Evolutionary conservation across 2,329 filamentous ascomycete species (phyloP).

Genomic region (Phoma sp.): DNA sequence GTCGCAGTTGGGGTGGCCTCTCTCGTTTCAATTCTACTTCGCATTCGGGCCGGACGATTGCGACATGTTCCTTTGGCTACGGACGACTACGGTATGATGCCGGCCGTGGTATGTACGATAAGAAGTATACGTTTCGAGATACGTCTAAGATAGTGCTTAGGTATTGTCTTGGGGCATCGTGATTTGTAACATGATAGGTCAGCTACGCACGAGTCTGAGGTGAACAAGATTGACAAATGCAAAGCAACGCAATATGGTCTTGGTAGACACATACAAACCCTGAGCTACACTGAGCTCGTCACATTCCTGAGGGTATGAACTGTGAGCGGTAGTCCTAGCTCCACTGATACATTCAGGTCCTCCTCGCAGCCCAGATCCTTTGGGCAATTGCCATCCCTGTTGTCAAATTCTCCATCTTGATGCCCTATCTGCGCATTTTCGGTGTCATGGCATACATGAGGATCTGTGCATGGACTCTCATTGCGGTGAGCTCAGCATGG

Average conservation of each 20-base stretch:
- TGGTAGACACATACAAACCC: background rate
- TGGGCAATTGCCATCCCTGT: background rate
- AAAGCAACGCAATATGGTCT: background rate
- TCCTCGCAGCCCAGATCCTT: background rate
- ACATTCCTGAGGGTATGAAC: background rate
- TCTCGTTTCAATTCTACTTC: no score
- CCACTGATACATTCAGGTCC: background rate
- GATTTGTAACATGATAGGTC: no score
- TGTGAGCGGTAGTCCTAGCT: no score
- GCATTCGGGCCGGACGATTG: no score
- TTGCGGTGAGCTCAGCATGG: background rate
- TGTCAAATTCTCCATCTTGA: background rate
- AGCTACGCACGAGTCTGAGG: no score
- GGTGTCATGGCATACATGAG: background rate
- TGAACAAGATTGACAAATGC: background rate
- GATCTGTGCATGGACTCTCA: background rate
- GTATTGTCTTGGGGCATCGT: no score
- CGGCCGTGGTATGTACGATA: no score
- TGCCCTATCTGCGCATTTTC: background rate
- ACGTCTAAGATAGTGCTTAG: no score
- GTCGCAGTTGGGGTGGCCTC: no score
- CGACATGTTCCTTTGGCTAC: no score
- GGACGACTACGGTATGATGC: no score
- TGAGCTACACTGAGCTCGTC: background rate
- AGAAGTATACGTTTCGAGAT: no score